These are phyloP conservation scores for Corynascus novoguineensis DNA, from an alignment of 495 filamentous ascomycete species.

Conservation along the genomic window DNA sequence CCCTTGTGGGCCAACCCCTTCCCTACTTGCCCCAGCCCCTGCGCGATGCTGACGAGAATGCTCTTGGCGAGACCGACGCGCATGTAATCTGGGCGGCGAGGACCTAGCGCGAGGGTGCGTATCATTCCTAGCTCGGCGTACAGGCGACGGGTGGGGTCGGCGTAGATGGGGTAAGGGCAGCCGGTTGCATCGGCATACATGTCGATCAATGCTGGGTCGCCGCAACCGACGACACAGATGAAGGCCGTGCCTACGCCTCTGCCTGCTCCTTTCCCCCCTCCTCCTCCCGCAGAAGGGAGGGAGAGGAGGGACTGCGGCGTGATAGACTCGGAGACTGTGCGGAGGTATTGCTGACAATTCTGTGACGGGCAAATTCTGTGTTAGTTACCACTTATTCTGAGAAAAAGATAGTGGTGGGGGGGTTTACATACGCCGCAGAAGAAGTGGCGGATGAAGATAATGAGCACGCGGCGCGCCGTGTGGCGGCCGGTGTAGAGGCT, in stretches of 20 bases:
- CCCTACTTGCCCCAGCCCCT: conserved; percentile 50
- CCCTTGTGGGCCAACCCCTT: conserved; percentile 54
- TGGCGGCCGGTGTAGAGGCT: conserved; percentile 58
- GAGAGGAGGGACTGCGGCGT: conserved; percentile 50
- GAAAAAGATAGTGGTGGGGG: neutral
- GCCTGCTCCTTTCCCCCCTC: too few relatives aligned
- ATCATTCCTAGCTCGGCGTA: conserved; percentile 71
- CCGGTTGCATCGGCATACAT: conserved; percentile 57
- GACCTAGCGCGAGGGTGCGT: conserved; percentile 55
- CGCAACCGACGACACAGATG: conserved; percentile 73
- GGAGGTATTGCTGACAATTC: conserved; percentile 72
- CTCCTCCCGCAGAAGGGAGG: too few relatives aligned
- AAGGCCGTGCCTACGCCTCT: conserved; percentile 58
- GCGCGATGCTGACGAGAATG: conserved; percentile 48
- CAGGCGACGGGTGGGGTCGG: conserved; percentile 64
- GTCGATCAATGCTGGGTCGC: conserved; percentile 64
- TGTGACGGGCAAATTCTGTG: too few relatives aligned
- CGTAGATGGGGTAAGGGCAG: conserved; percentile 76
- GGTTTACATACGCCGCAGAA: conserved; percentile 70
- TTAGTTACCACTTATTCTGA: too few relatives aligned
- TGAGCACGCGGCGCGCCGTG: conserved; percentile 51
- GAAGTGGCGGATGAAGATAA: conserved; percentile 86
- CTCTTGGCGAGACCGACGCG: conserved; percentile 42
- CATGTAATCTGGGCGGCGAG: conserved; percentile 61
- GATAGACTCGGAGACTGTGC: conserved; percentile 54